Evolutionary conservation across 2,329 filamentous ascomycete species (phyloP), one percentile per base, ranked within the genome.

Genomic region (Trichoderma oligosporum): DNA sequence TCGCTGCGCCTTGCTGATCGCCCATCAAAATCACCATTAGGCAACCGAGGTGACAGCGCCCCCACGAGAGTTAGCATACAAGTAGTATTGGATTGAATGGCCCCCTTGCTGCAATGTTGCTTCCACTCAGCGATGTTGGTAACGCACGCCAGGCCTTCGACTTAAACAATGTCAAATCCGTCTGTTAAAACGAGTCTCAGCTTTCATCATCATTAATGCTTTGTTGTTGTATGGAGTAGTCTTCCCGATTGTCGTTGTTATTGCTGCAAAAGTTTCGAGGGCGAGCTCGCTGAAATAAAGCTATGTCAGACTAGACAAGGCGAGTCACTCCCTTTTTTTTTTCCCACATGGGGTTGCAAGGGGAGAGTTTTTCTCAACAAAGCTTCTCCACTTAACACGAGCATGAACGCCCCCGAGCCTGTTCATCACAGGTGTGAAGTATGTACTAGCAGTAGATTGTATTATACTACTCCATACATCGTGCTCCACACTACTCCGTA

Each of bases 1-100:
- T 55, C 52, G 52, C 52, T 36, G 52, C 41, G 52, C 29, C 52
- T 55, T 55, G 52, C 52, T 55, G 52, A 55, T 55, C 48, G 20
- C 47, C 38, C 49, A 31, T 14, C 41, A 38, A 25, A 39, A 36
- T 46, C 52, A 36, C 52, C 52, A 41, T 46, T 55, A 33, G 41
- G 35, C 31, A 46, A 18, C 33, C 33, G 42, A 38, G 41, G 52
- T 55, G 52, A 38, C 48, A 20, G 22, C 35, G 22, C 25, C 52
- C 41, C 52, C 52, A 45, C 52, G 52, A 55, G 14, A 11, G 36
- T 22, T 20, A 36, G 22, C n/a, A n/a, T 38, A 46, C 31, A 22
- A 20, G 44, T 45, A 38, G 16, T 27, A 31, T 20, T 2, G 36
- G 16, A 12, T 16, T 16, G 8, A 51, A 51, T 31, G 33, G 14